These are phyloP conservation scores for Spergularia bocconei DNA, from an alignment of 148 eudicot genomes.

Conservation along the genomic window DNA sequence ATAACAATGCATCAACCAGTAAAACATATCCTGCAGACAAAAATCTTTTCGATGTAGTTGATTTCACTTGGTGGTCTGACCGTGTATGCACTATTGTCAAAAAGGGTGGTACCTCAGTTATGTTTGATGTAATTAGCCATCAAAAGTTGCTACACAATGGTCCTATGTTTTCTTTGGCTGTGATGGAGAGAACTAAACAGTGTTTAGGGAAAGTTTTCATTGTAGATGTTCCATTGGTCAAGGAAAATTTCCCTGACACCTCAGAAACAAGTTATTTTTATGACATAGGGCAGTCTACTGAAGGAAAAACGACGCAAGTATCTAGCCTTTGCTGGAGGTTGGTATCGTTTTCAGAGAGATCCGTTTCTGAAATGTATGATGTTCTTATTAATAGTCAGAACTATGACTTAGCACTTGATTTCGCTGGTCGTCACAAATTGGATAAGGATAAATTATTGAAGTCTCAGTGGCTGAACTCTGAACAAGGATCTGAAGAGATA, in stretches of 20 bases:
- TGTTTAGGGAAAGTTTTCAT: conserved; percentile 57
- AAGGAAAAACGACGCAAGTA: conserved; percentile 37
- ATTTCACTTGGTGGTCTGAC: conserved; percentile 97
- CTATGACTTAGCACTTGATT: conserved; percentile 70
- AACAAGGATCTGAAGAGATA: conserved; percentile 58
- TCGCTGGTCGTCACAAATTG: conserved; percentile 73
- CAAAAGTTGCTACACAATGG: conserved; percentile 42
- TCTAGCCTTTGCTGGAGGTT: conserved; percentile 61
- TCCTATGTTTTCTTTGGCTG: conserved; percentile 53
- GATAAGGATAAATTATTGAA: conserved; percentile 79
- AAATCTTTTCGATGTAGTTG: conserved; percentile 44
- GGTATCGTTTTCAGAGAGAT: conserved; percentile 57
- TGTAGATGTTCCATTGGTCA: conserved; percentile 51
- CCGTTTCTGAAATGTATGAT: conserved; percentile 77
- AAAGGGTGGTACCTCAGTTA: conserved; percentile 50
- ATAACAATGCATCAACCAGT: conserved; percentile 19
- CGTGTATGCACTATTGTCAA: conserved; percentile 53
- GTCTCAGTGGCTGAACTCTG: conserved; percentile 83
- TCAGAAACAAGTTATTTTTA: conserved; percentile 31
- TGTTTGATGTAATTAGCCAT: conserved; percentile 51
- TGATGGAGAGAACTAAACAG: conserved; percentile 49
- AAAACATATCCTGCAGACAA: conserved; percentile 27
- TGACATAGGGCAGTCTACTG: conserved; percentile 36
- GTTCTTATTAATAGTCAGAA: conserved; percentile 47
- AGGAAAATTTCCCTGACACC: conserved; percentile 34